phyloP scores from a whole-genome alignment of 257 asterid genomes.

The Parsonsia alboflavescens region DNA sequence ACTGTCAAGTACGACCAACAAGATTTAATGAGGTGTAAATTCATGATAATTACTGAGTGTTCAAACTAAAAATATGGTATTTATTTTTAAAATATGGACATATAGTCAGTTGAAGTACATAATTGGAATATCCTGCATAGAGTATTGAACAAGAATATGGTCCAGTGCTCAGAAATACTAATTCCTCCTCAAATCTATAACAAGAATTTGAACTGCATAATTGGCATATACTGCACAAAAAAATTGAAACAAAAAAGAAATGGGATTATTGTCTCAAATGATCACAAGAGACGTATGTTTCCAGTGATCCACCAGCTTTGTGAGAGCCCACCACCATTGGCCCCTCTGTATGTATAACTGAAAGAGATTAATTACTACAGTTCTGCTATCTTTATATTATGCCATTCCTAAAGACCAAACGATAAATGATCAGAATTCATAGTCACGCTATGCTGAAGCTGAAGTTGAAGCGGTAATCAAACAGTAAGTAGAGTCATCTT shows the following conservation, averaged over 20 bases:
- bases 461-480: background rate
- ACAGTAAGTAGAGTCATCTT: background rate
- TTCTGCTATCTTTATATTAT: background rate
- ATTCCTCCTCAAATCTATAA: background rate
- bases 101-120: no score
- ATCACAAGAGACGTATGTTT: background rate
- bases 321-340: background rate
- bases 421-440: background rate
- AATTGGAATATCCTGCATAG: no score
- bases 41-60: no score
- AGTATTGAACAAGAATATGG: no score
- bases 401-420: background rate
- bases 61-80: no score
- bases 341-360: background rate
- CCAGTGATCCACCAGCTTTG: no score
- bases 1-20: no score
- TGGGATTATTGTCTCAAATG: background rate
- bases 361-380: background rate
- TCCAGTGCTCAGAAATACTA: no score
- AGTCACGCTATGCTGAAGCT: background rate
- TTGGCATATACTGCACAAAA: background rate
- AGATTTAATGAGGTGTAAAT: no score
- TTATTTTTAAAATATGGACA: no score
- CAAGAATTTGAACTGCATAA: no score
- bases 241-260: no score